These are phyloP conservation scores for Straminergon stramineum DNA, from an alignment of 225 moss, liverwort and hornwort genomes.

Conservation along the genomic window DNA sequence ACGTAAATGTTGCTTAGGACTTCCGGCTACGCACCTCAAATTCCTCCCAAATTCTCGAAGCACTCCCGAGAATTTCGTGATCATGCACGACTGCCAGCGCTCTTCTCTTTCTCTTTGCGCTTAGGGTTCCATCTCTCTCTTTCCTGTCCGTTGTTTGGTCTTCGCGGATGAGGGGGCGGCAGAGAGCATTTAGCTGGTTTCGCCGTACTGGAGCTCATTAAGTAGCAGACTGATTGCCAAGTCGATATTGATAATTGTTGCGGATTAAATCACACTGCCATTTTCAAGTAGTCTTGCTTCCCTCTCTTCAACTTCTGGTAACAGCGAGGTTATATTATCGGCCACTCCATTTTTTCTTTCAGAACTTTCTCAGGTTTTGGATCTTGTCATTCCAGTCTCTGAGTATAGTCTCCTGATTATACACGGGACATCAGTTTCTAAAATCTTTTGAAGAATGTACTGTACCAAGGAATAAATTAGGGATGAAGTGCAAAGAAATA, in stretches of 20 bases:
- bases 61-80: background rate
- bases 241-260: background rate
- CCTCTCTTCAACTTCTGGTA: background rate
- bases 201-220: background rate
- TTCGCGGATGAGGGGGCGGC: background rate
- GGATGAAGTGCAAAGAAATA: too few relatives aligned
- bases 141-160: background rate
- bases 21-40: background rate
- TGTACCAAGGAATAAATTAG: too few relatives aligned
- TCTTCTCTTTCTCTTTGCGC: background rate
- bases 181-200: background rate
- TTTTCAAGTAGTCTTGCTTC: background rate
- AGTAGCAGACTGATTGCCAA: background rate
- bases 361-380: too few relatives aligned
- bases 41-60: background rate
- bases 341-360: too few relatives aligned
- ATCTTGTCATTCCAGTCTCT: too few relatives aligned
- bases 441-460: too few relatives aligned
- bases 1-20: background rate
- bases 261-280: background rate
- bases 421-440: too few relatives aligned
- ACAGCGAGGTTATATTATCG: too few relatives aligned
- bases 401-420: too few relatives aligned
- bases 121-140: background rate
- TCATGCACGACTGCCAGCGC: background rate